Base-by-base conservation (phyloP, 306 rosid species). In the Fragaria ananassa region DNA sequence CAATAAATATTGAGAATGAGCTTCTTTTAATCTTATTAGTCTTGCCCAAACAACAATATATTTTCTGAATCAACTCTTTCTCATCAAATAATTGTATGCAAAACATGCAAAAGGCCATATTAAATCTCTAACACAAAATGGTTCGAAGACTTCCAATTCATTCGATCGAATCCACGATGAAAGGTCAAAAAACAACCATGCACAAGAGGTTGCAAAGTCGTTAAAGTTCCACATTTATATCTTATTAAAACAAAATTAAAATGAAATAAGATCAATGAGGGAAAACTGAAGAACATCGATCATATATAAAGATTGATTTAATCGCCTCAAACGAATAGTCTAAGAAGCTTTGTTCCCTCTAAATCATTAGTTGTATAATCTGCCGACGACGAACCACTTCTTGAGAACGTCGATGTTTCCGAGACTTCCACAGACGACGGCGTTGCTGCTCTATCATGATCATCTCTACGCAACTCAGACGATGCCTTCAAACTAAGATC, bases 251-350 rank as follows among this genome's bases (percentile, higher is more conserved):
- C 17, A 27, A 13, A 27, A 13, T 27, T 10, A 53, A 53, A 53
- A 18, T 50, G 6, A 53, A 18, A 62, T 13, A 31, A 63, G 47
- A 64, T 35, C 46, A 64, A 64, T 35, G 0, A 14, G n/a, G 13
- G 12, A 35, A n/a, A 64, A 64, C 35, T 37, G 70, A 64, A 37
- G 46, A 64, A 64, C 23, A 62, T 14, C 42, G 5, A 62, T 31
- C 45, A 7, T 5, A 15, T 17, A 34, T 7, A 31, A 15, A 34
- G 42, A 41, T n/a, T 39, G 17, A 47, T 13, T 23, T 4, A 4
- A 62, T 51, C 5, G 18, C 49, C 45, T 77, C 69, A 88, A 74
- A 88, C 45, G 79, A 89, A 91, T 25, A 91, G 84, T 51, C 79
- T 78, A 3, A 86, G 86, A 69, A 77, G 89, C 56, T 84, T 83